Percentiles rank a stretch among this genome's conserved stretches.
Conservation (phyloP, 208 protist species). For the Leishmania tarentolae region DNA sequence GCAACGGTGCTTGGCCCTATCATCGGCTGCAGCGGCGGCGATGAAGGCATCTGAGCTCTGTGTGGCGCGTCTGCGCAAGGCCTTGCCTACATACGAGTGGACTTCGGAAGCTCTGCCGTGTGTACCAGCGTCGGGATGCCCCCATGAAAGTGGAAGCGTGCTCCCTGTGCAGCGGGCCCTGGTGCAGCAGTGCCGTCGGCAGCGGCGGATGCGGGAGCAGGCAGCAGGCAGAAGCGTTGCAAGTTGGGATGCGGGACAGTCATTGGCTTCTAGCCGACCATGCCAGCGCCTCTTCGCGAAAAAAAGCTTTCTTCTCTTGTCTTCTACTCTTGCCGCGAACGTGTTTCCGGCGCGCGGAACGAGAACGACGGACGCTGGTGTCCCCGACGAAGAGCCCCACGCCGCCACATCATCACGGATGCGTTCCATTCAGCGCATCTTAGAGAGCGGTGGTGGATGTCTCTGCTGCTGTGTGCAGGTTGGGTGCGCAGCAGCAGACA, state of each 20-base stretch:
- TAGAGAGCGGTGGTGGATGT: slow-evolving; percentile 10
- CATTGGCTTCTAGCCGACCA: neutral
- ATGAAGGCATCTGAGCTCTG: neutral
- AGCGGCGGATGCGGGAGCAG: slow-evolving; percentile 12
- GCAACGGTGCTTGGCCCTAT: neutral
- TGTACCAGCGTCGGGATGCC: neutral
- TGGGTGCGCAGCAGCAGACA: neutral
- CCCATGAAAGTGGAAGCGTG: neutral
- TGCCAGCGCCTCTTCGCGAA: neutral
- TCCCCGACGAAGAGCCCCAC: neutral
- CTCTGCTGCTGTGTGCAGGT: slow-evolving; percentile 1
- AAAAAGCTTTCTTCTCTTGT: neutral
- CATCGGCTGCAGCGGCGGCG: neutral
- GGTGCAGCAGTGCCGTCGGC: slow-evolving; percentile 23
- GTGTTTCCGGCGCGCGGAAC: neutral
- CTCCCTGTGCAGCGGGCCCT: slow-evolving; percentile 6
- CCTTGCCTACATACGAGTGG: slow-evolving; percentile 27
- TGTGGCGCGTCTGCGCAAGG: slow-evolving; percentile 14
- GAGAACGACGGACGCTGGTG: neutral
- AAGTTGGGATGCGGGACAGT: neutral
- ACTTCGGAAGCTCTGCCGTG: neutral
- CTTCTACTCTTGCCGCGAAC: too few relatives aligned
- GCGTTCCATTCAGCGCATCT: slow-evolving; percentile 6
- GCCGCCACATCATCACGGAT: neutral
- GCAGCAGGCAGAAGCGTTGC: neutral